Percentiles rank a stretch among this genome's conserved stretches.
Conservation (phyloP, 2,329 filamentous ascomycete genomes). For the Chaetomiaceae sp. region DNA sequence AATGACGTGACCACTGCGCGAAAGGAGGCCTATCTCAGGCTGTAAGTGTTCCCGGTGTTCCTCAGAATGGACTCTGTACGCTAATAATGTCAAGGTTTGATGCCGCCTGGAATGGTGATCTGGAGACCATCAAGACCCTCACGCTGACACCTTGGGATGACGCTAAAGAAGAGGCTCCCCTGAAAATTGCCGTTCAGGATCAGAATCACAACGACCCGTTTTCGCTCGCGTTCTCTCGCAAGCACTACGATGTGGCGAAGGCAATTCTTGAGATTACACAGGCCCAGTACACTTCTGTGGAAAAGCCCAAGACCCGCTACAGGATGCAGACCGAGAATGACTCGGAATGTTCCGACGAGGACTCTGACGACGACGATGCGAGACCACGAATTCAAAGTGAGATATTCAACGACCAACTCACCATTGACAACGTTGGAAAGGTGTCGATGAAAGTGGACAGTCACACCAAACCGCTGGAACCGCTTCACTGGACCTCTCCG, state of each 20-base stretch:
- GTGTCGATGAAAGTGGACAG: conserved; percentile 64
- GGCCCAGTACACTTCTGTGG: conserved; percentile 58
- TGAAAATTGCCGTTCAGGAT: conserved; percentile 59
- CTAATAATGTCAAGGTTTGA: conserved; percentile 51
- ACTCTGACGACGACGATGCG: conserved; percentile 29
- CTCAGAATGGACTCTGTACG: neutral
- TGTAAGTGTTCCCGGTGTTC: conserved; percentile 41
- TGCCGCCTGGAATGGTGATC: conserved; percentile 65
- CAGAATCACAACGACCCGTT: conserved; percentile 51
- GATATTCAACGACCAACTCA: conserved; percentile 61
- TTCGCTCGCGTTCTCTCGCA: conserved; percentile 59
- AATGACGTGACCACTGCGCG: conserved; percentile 51
- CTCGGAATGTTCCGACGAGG: conserved; percentile 27
- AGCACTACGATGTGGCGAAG: conserved; percentile 57
- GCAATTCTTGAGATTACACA: conserved; percentile 64
- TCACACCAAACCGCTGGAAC: conserved; percentile 44
- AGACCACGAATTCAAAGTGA: conserved; percentile 44
- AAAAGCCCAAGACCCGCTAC: conserved; percentile 47
- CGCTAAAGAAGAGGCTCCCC: conserved; percentile 48
- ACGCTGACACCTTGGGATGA: conserved; percentile 55
- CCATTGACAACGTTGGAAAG: conserved; percentile 69
- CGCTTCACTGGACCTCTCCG: conserved; percentile 38
- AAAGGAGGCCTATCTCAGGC: conserved; percentile 53
- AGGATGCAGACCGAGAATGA: conserved; percentile 36
- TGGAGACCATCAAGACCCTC: conserved; percentile 57